Conservation (phyloP, 345 rosid genomes). For the Cardamine resedifolia region DNA sequence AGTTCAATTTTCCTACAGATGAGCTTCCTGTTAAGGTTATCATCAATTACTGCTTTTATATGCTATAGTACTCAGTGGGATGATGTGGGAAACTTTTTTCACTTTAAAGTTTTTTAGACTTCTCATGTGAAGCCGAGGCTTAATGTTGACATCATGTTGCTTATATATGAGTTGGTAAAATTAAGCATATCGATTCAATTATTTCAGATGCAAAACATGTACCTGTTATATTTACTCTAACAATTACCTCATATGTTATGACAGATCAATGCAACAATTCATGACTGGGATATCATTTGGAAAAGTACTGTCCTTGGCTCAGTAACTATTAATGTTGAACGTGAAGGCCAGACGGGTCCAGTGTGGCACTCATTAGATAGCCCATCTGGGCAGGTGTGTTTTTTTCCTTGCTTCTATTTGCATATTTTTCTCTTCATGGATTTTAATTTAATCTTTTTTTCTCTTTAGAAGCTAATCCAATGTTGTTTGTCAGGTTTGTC, state of each 20-base stretch:
- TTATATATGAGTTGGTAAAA: neutral
- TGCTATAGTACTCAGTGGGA: neutral
- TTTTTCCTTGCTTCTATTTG: conserved; percentile 22
- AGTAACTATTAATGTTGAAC: conserved; percentile 78
- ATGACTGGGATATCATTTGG: conserved; percentile 99
- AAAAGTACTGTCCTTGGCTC: conserved; percentile 97
- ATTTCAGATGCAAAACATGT: neutral
- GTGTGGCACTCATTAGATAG: conserved; percentile 90
- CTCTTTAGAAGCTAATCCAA: conserved; percentile 26
- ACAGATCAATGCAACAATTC: conserved; percentile 92
- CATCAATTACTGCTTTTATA: conserved; percentile 6
- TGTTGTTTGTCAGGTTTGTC: conserved; percentile 71
- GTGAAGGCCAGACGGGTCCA: conserved; percentile 88
- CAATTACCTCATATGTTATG: conserved; percentile 15
- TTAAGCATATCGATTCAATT: neutral
- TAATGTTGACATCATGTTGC: neutral
- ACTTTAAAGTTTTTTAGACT: neutral
- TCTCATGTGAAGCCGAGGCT: neutral
- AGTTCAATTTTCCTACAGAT: conserved; percentile 84
- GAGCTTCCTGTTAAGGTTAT: conserved; percentile 90
- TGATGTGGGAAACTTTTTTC: conserved; percentile 8
- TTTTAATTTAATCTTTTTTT: neutral
- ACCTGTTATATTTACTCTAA: conserved; percentile 6
- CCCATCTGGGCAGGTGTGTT: conserved; percentile 85
- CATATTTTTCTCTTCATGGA: neutral